Conservation (phyloP, 2,329 filamentous ascomycete genomes). For the Cytospora chrysosperma region DNA sequence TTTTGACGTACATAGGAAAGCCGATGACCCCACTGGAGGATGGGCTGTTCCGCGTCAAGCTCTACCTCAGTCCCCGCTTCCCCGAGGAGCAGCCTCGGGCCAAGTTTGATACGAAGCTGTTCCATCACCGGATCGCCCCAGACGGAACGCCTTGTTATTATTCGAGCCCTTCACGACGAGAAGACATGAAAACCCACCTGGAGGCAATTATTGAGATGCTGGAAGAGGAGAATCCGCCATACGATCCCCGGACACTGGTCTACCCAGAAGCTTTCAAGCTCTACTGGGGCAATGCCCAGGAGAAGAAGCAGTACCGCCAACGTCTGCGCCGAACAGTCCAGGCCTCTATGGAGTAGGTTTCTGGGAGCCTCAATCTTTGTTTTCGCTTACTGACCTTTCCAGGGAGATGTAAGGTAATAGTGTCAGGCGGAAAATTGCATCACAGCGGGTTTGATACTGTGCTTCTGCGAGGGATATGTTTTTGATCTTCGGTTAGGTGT, state of each 20-base stretch:
- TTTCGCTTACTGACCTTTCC: not conserved
- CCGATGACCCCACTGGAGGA: conserved; percentile 94
- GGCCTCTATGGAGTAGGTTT: conserved; percentile 57
- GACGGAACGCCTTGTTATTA: conserved; percentile 84
- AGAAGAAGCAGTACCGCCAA: conserved; percentile 82
- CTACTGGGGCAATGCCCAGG: conserved; percentile 78
- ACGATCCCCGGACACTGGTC: conserved; percentile 85
- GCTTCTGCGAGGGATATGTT: not conserved
- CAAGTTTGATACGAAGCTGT: conserved; percentile 75
- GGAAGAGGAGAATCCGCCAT: conserved; percentile 85
- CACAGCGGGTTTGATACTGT: conserved; percentile 4
- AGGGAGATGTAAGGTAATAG: not conserved
- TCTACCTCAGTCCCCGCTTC: conserved; percentile 80
- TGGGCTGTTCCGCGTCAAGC: conserved; percentile 78
- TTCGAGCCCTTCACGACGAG: conserved; percentile 56
- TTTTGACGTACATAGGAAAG: conserved; percentile 82
- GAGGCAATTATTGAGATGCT: conserved; percentile 77
- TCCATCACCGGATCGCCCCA: conserved; percentile 81
- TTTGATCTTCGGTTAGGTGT: conserved; percentile 10
- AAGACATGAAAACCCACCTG: conserved; percentile 81
- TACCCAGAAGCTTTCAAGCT: conserved; percentile 82
- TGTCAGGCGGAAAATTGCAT: not conserved
- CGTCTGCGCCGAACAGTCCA: conserved; percentile 76
- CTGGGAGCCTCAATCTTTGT: not conserved
- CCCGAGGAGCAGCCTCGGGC: conserved; percentile 86